Evolutionary conservation across 2,329 filamentous ascomycete genomes (phyloP), one percentile per base, ranked within the genome.

Genomic region (Esteya vermicola): DNA sequence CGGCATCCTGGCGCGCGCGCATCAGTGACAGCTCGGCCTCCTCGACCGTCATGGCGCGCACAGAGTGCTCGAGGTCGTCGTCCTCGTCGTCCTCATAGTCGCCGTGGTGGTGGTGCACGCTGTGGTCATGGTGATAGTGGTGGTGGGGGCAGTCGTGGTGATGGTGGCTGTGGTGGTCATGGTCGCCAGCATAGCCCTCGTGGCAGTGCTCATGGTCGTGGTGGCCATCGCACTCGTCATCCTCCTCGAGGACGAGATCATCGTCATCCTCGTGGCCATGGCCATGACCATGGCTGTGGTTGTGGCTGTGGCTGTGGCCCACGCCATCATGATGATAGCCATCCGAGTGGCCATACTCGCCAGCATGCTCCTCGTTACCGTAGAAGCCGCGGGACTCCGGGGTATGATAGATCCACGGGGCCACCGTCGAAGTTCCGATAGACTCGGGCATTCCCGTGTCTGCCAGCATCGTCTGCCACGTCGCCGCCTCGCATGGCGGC

Each of bases 21-120:
- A 54, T 49, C 33, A 73, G 59, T 34, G 70, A 70, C 41, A 59
- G 60, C 58, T 82, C 78, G 2, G 75, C 70, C 43, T 81, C 78
- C 45, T 78, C 69, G 3, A 79, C 64, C 36, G 62, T 73, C 64
- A 81, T 70, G 8, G 75, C 57, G 6, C 68, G 67, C 45, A 73
- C 70, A 7, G 43, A 36, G 18, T 36, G 42, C 14, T 35, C 48
- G 47, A 40, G 26, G 28, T 48, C 49, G 39, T 49, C 47, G 32
- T 51, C 46, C 33, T 40, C 38, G 9, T 42, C 36, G 35, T 44
- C 39, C 9, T 36, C 38, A 12, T 36, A 6, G 25, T 40, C 14
- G 9, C 25, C 13, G 26, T 36, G 25, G 12, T 40, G 13, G 21
- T 41, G 25, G 36, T 36, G 1, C 18, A 34, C 23, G 42, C 37